Conservation (phyloP, 805 yeast species). For the Barnettozyma pratensis region DNA sequence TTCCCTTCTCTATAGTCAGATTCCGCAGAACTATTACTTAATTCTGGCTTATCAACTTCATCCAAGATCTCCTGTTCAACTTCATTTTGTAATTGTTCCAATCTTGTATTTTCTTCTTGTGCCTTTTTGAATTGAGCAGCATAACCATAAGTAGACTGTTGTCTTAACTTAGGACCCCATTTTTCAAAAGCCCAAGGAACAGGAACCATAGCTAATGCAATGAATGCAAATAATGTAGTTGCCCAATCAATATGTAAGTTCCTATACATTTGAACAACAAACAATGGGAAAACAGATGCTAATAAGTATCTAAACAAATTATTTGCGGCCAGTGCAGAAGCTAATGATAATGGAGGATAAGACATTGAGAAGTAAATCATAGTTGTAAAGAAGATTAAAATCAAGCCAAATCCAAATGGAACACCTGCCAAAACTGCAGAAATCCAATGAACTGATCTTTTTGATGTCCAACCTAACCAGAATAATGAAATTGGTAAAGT, state of each 20-base stretch:
- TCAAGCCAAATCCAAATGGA: slow-evolving; percentile 71
- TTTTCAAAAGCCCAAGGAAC: slow-evolving; percentile 66
- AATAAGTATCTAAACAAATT: slow-evolving; percentile 69
- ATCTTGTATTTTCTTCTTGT: slow-evolving; percentile 27
- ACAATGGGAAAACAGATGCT: slow-evolving; percentile 79
- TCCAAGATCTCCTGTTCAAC: slow-evolving; percentile 12
- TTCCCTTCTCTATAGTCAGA: neutral
- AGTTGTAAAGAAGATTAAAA: slow-evolving; percentile 65
- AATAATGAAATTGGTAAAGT: slow-evolving; percentile 64
- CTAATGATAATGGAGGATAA: slow-evolving; percentile 71
- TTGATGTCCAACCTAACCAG: slow-evolving; percentile 81
- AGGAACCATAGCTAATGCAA: slow-evolving; percentile 66
- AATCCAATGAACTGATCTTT: slow-evolving; percentile 62
- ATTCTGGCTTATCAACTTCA: slow-evolving; percentile 1
- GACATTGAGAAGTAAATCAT: slow-evolving; percentile 64
- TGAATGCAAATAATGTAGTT: slow-evolving; percentile 55
- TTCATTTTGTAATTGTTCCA: slow-evolving; percentile 12
- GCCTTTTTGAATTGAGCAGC: slow-evolving; percentile 42
- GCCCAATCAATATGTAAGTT: slow-evolving; percentile 79
- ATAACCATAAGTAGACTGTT: slow-evolving; percentile 53
- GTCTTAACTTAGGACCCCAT: slow-evolving; percentile 56
- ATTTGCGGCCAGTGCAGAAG: slow-evolving; percentile 89
- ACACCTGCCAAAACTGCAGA: slow-evolving; percentile 73
- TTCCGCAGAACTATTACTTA: neutral
- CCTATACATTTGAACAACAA: slow-evolving; percentile 78